Base-by-base conservation (phyloP, 768 basidiomycete genomes). In the Chalciporus chontae region DNA sequence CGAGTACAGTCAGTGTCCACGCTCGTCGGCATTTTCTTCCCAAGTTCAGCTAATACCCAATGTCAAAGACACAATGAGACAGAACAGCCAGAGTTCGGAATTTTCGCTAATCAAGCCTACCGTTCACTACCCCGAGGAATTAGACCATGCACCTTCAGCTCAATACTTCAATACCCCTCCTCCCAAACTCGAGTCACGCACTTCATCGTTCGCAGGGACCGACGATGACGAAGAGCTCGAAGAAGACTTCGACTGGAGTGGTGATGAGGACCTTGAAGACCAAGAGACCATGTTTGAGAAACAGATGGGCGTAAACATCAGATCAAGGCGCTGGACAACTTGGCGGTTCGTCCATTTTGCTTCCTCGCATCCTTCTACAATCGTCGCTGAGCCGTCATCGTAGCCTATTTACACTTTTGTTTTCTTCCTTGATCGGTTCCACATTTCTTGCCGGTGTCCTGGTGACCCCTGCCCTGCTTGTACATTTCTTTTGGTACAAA, bases 371-470 rank as follows among this genome's bases (percentile, higher is more conserved):
- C 34, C 34, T 36, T 5, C 10, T 5, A 26, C 45, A 26, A 36
- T 32, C 8, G 5, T 47, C 17, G 14, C 43, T 49, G 15, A 62
- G 9, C 2, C 0, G 29, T 40, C 32, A 37, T 14, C 21, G 15
- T 50, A 88, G 85, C 53, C 60, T 85, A 34, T 57, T 85, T 24
- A 77, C 78, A 11, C 51, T 84, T 36, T 74, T 88, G 14, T 85
- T 87, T 60, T 85, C 85, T 24, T 83, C 87, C 5, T 72, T 91
- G 50, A 73, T 90, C 37, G 88, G 88, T 18, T 88, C 87, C 2
- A 78, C 73, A 3, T 68, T 90, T 50, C 73, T 88, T 6, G 79
- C 88, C 7, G 78, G 69, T 2, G 50, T 88, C 46, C 69, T 91
- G 38, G 74, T 83, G 39, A 63, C 82, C 0, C 81, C 83, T 18